Conservation (phyloP, 1,284 basidiomycete species). For the Golubevia pallescens region DNA sequence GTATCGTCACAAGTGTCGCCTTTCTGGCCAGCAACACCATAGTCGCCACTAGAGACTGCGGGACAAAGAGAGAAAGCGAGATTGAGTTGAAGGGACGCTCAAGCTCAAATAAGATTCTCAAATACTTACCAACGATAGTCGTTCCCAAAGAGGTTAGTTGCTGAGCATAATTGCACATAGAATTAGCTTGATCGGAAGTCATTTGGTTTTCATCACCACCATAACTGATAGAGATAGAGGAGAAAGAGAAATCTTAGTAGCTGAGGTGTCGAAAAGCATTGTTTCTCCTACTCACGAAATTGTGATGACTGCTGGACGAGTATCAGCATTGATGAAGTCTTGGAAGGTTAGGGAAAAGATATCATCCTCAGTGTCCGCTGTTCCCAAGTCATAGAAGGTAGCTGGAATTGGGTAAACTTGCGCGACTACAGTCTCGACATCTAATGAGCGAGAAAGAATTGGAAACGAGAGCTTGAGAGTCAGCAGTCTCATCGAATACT, state of each 20-base stretch:
- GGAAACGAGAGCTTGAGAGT: too few relatives aligned
- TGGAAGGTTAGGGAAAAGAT: constrained; percentile 1
- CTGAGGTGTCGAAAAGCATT: too few relatives aligned
- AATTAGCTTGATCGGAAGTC: constrained; percentile 11
- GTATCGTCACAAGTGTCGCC: neutral
- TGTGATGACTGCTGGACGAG: too few relatives aligned
- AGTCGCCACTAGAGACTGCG: constrained; percentile 18
- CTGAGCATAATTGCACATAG: constrained; percentile 15
- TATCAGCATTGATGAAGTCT: constrained; percentile 8
- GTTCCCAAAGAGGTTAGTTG: constrained; percentile 10
- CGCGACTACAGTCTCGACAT: constrained; percentile 5
- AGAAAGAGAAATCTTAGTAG: too few relatives aligned
- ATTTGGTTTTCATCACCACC: constrained; percentile 7
- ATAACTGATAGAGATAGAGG: constrained; percentile 13
- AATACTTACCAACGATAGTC: constrained; percentile 2
- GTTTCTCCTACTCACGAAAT: too few relatives aligned
- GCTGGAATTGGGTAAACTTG: constrained; percentile 3
- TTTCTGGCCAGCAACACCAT: constrained; percentile 17
- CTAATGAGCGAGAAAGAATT: too few relatives aligned
- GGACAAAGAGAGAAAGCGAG: too few relatives aligned
- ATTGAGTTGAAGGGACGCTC: too few relatives aligned
- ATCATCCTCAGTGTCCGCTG: neutral
- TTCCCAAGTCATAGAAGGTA: constrained; percentile 6
- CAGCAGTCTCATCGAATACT: too few relatives aligned
- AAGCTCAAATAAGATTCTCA: too few relatives aligned